Percentiles rank a stretch among this genome's conserved stretches.
These are phyloP conservation scores for Dioscorea dumetorum DNA, from an alignment of 106 monocot species.

Conservation along the genomic window DNA sequence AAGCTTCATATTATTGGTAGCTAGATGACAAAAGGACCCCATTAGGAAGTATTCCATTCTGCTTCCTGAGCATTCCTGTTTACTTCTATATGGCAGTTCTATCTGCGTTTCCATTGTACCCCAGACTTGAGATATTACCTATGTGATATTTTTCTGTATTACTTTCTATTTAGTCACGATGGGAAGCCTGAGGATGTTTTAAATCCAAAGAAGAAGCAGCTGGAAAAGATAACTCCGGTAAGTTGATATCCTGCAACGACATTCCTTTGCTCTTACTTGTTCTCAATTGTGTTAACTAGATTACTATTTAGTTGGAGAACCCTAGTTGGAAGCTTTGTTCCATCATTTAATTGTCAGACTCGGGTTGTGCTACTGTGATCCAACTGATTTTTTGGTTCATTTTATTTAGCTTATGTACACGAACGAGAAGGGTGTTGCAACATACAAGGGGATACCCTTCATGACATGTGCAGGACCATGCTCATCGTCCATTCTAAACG, in stretches of 20 bases:
- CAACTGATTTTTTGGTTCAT: neutral
- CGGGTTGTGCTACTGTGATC: neutral
- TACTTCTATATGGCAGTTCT: no score
- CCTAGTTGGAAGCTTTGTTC: neutral
- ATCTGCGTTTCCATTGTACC: no score
- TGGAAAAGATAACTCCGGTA: conserved; percentile 99
- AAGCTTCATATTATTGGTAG: no score
- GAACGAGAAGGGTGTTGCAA: conserved; percentile 70
- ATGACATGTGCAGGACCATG: conserved; percentile 81
- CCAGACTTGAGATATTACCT: no score
- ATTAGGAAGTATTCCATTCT: no score
- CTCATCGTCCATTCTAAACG: conserved; percentile 60
- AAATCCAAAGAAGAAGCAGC: conserved; percentile 96
- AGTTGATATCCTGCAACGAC: neutral
- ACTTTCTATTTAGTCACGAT: conserved; percentile 41
- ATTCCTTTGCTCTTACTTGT: neutral
- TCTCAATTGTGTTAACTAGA: neutral
- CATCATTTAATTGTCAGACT: neutral
- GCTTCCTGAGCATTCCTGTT: no score
- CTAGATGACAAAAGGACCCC: no score
- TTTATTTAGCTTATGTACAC: conserved; percentile 74
- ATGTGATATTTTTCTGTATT: neutral
- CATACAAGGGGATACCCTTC: conserved; percentile 72
- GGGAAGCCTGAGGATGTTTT: conserved; percentile 93
- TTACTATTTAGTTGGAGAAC: neutral